Base-by-base conservation (phyloP, 1,139 yeast genomes). In the Yamadazyma diddensiae region DNA sequence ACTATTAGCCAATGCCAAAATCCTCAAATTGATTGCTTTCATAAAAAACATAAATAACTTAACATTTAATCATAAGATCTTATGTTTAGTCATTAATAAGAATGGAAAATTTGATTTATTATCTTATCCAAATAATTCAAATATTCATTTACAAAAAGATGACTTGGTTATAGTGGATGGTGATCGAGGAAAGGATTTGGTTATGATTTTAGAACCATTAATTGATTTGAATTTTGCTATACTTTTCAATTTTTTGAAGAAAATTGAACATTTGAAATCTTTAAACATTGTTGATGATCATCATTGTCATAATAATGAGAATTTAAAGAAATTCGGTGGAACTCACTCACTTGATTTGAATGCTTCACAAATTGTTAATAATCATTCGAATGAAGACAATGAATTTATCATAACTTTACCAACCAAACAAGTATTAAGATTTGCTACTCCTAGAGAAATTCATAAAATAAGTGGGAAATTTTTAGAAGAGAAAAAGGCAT, bases 221-320 rank as follows among this genome's bases (percentile, higher is more conserved):
- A 63, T 67, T 15, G 60, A 57, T 42, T 56, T 69, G 37, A 62
- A 67, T 38, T 58, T 65, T 48, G 97, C 94, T 1, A 77, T 86
- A 23, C 70, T 85, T 42, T 76, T 92, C 53, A 88, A 88, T 56
- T 82, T 85, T 48, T 60, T 83, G 50, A 82, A 82, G 55, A 82
- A 83, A 53, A 74, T 81, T 49, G 84, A 85, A 48, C 94, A 84
- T 53, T 69, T 81, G 41, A 85, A 84, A 53, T 82, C 88, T 37
- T 77, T 83, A 49, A 82, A 84, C 8, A 63, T 65, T 34, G 43
- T 47, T 22, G 67, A 60, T 41, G 48, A 46, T 24, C 30, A 31
- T 18, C 33, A 30, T 16, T 27, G 28, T 14, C 24, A 29, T 15
- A 35, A 37, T 14, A 40, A 46, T 11, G 35, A 40, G 14, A 50